Percentiles rank a stretch among this genome's conserved stretches.
Evolutionary conservation across 2,329 filamentous ascomycete genomes (phyloP).

Genomic region (Ploettnerulaceae sp.): DNA sequence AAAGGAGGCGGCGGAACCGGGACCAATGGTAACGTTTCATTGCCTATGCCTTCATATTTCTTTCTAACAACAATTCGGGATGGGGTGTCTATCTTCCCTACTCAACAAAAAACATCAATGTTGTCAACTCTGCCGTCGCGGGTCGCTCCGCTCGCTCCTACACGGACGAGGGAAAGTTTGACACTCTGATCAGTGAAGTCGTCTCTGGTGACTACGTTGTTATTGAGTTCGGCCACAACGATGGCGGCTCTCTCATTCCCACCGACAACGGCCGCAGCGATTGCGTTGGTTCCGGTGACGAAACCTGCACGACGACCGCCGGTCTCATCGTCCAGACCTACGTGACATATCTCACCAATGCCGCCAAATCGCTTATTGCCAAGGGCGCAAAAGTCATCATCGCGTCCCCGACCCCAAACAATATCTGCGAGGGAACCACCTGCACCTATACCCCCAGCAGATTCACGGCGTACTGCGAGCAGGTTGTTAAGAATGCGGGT

Average conservation of each 20-base stretch:
- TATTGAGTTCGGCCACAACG: constrained; percentile 62
- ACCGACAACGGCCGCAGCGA: constrained; percentile 58
- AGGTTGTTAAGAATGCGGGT: constrained; percentile 38
- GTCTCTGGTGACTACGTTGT: constrained; percentile 44
- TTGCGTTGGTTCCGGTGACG: constrained; percentile 43
- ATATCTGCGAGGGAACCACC: constrained; percentile 53
- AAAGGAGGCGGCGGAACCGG: constrained; percentile 40
- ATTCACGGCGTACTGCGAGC: constrained; percentile 52
- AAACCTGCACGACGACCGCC: constrained; percentile 41
- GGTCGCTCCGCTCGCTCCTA: constrained; percentile 64
- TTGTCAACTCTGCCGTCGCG: constrained; percentile 61
- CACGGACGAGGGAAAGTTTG: constrained; percentile 61
- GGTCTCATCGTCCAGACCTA: constrained; percentile 44
- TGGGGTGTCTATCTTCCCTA: constrained; percentile 59
- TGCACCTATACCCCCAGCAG: constrained; percentile 44
- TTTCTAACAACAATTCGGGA: constrained; percentile 39
- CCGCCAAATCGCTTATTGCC: constrained; percentile 33
- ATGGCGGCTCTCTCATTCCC: constrained; percentile 49
- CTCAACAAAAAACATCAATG: constrained; percentile 42
- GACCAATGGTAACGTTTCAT: constrained; percentile 36
- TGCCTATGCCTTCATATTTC: background rate
- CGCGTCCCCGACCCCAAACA: constrained; percentile 57
- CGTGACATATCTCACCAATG: constrained; percentile 27
- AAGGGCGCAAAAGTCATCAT: constrained; percentile 60
- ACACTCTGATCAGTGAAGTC: constrained; percentile 45